Evolutionary conservation across 257 asterid genomes (phyloP).

Genomic region (Coffea eugenioides): DNA sequence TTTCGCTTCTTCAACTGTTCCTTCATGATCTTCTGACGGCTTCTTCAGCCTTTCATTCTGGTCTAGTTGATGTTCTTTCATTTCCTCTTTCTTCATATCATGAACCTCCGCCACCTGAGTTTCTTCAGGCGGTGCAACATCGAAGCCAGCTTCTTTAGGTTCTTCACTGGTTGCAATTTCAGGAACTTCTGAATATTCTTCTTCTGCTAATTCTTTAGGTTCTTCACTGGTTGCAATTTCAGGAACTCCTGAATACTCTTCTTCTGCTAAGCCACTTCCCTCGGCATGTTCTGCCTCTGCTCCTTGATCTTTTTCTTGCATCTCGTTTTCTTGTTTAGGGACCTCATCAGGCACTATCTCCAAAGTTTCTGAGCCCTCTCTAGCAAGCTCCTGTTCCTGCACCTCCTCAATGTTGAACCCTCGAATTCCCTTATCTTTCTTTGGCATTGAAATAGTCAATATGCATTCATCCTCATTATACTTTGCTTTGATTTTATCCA

Average conservation of each 20-base stretch:
- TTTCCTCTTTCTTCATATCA: neutral
- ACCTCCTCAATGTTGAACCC: slow-evolving; percentile 63
- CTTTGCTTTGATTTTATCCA: slow-evolving; percentile 64
- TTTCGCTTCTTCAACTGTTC: slow-evolving; percentile 1
- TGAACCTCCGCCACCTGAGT: neutral
- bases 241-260: neutral
- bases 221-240: slow-evolving; percentile 1
- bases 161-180: slow-evolving; percentile 2
- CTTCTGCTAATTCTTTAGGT: neutral
- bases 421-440: slow-evolving; percentile 55
- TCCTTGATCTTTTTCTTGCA: neutral
- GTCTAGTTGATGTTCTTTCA: slow-evolving; percentile 8
- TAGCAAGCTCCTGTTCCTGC: slow-evolving; percentile 36
- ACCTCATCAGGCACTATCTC: slow-evolving; percentile 35
- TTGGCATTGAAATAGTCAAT: slow-evolving; percentile 67
- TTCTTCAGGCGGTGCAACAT: slow-evolving; percentile 5
- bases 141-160: slow-evolving; percentile 1
- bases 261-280: neutral
- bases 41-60: neutral
- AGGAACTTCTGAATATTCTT: neutral
- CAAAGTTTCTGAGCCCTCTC: slow-evolving; percentile 35
- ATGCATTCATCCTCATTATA: slow-evolving; percentile 55
- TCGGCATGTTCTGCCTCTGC: neutral
- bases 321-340: neutral
- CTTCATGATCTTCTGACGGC: slow-evolving; percentile 4